phyloP scores from a whole-genome alignment of 129 eudicot species.

The Solidago caesia region DNA sequence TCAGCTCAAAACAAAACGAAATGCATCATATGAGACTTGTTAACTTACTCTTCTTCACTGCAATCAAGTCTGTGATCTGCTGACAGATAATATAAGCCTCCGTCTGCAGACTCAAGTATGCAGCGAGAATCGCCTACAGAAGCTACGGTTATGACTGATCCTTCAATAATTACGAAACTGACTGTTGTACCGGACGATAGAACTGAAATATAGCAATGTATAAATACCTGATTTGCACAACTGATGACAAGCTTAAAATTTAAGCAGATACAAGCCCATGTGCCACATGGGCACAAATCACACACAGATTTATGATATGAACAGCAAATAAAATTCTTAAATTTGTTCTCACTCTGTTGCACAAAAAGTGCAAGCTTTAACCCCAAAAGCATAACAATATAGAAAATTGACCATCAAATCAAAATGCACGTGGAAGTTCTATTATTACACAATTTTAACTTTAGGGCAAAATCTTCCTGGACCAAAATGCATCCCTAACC shows the following conservation, averaged over 20 bases:
- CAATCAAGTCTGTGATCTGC: conserved; percentile 98
- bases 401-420: too few relatives aligned
- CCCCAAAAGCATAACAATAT: too few relatives aligned
- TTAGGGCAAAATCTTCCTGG: too few relatives aligned
- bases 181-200: conserved; percentile 97
- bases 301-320: background rate
- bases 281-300: background rate
- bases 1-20: background rate
- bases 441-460: too few relatives aligned
- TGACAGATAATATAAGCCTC: conserved; percentile 77
- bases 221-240: conserved; percentile 17
- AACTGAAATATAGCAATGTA: conserved; percentile 45
- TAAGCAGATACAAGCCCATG: conserved; percentile 9
- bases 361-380: too few relatives aligned
- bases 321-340: too few relatives aligned
- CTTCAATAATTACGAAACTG: conserved; percentile 90
- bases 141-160: conserved; percentile 87
- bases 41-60: conserved; percentile 83
- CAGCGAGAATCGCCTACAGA: conserved; percentile 99
- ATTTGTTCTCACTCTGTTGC: too few relatives aligned
- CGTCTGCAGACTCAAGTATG: conserved; percentile 94
- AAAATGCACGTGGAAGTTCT: too few relatives aligned
- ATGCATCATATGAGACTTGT: conserved; percentile 15
- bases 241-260: conserved; percentile 12
- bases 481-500: too few relatives aligned